Evolutionary conservation across 176 grass and related monocot species (phyloP).

Genomic region (Rhipidocladum racemiflorum): DNA sequence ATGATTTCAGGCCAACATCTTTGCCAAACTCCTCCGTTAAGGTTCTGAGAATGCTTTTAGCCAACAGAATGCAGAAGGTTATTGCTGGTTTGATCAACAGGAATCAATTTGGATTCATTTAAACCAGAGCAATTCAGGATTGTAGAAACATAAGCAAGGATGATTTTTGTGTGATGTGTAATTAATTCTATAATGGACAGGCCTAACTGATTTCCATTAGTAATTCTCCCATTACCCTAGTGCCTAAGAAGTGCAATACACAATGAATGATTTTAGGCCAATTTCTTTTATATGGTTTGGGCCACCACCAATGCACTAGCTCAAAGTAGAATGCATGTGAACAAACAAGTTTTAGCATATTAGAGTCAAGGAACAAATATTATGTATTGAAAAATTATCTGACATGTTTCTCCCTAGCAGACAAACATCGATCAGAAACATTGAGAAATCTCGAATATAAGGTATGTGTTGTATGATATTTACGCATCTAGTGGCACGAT

Average conservation of each 20-base stretch:
- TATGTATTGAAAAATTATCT: not conserved
- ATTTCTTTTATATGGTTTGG: conserved; percentile 1
- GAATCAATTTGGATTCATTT: not conserved
- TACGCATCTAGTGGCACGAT: not conserved
- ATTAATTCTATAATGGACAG: not conserved
- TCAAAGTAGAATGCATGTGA: not conserved
- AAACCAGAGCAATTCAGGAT: conserved; percentile 11
- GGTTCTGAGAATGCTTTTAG: not conserved
- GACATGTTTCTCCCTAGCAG: not conserved
- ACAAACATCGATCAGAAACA: not conserved
- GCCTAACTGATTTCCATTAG: not conserved
- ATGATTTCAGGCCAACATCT: not conserved
- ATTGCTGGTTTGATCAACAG: not conserved
- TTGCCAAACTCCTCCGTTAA: not conserved
- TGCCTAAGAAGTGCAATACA: not conserved
- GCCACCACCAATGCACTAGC: not conserved
- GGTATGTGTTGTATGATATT: not conserved
- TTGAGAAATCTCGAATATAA: not conserved
- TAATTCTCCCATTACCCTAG: not conserved
- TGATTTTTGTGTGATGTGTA: not conserved
- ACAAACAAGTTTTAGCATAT: not conserved
- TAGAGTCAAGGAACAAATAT: not conserved
- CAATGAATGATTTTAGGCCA: not conserved
- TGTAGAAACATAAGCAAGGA: not conserved
- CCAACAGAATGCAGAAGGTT: not conserved